Percentiles rank a stretch among this genome's conserved stretches.
Conservation (phyloP, 345 rosid species). For the Eucalyptus cloeziana region DNA sequence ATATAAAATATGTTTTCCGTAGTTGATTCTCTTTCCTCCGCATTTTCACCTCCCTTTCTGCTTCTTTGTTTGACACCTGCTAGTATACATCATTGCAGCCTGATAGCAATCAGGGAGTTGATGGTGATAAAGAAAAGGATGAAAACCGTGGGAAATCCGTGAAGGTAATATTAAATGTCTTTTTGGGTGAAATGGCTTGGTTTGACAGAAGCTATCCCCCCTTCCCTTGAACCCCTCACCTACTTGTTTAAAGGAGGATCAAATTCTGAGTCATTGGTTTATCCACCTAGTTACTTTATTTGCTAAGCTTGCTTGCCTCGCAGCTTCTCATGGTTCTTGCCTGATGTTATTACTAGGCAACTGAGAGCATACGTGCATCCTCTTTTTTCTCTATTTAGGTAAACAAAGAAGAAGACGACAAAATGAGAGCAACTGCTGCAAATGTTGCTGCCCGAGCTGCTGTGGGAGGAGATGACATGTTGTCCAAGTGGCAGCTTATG, state of each 20-base stretch:
- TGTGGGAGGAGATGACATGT: constrained; percentile 86
- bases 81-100: constrained; percentile 47
- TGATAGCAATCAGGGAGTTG: constrained; percentile 52
- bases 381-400: background rate
- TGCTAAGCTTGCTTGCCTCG: background rate
- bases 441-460: constrained; percentile 99
- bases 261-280: background rate
- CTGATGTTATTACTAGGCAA: background rate
- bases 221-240: background rate
- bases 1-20: background rate
- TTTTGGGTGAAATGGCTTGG: background rate
- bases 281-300: background rate
- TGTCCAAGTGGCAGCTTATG: constrained; percentile 96
- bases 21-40: background rate
- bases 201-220: background rate
- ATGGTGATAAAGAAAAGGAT: constrained; percentile 83
- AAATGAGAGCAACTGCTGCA: constrained; percentile 98
- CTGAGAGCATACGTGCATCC: background rate
- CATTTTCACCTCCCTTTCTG: background rate
- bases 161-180: constrained; percentile 35
- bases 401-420: constrained; percentile 96
- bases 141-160: constrained; percentile 45
- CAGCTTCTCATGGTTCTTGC: background rate
- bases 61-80: background rate
- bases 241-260: background rate